phyloP scores from a whole-genome alignment of 768 basidiomycete genomes.

The Boletales sp. region DNA sequence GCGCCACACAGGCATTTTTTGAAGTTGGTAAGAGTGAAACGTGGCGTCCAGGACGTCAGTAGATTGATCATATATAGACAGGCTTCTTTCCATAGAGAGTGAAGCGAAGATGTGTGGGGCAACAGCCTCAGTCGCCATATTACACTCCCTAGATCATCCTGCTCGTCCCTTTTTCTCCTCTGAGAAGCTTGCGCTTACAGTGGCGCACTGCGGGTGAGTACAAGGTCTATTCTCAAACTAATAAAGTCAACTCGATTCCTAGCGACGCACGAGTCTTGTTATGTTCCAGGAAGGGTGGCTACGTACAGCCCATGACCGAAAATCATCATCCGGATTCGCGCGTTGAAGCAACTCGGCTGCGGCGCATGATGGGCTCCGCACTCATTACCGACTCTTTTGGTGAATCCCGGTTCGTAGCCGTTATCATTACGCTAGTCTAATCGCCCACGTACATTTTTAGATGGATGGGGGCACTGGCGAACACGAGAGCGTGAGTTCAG shows the following conservation, averaged over 20 bases:
- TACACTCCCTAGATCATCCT: conserved; percentile 87
- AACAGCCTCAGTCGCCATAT: conserved; percentile 83
- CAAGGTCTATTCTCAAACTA: conserved; percentile 13
- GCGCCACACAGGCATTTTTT: conserved; percentile 84
- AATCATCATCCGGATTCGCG: conserved; percentile 93
- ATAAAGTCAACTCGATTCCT: conserved; percentile 9
- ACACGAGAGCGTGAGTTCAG: conserved; percentile 74
- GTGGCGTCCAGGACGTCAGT: conserved; percentile 2
- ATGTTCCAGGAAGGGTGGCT: conserved; percentile 68
- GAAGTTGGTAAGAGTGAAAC: conserved; percentile 48
- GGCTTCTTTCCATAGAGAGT: conserved; percentile 62
- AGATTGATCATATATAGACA: conserved; percentile 45
- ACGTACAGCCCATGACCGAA: conserved; percentile 85
- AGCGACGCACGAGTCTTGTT: conserved; percentile 90
- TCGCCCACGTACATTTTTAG: conserved; percentile 33
- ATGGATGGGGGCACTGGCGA: conserved; percentile 94
- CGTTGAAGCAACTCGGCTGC: conserved; percentile 77
- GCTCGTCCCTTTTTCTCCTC: conserved; percentile 82
- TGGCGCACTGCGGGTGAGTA: conserved; percentile 86
- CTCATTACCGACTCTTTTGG: conserved; percentile 93
- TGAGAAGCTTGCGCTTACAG: conserved; percentile 68
- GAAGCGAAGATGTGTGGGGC: conserved; percentile 79
- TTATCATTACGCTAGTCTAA: background rate
- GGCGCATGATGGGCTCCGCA: conserved; percentile 86
- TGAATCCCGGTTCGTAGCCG: conserved; percentile 64